These are phyloP conservation scores for Thelephora terrestris DNA, from an alignment of 1,284 basidiomycete genomes.

Conservation along the genomic window DNA sequence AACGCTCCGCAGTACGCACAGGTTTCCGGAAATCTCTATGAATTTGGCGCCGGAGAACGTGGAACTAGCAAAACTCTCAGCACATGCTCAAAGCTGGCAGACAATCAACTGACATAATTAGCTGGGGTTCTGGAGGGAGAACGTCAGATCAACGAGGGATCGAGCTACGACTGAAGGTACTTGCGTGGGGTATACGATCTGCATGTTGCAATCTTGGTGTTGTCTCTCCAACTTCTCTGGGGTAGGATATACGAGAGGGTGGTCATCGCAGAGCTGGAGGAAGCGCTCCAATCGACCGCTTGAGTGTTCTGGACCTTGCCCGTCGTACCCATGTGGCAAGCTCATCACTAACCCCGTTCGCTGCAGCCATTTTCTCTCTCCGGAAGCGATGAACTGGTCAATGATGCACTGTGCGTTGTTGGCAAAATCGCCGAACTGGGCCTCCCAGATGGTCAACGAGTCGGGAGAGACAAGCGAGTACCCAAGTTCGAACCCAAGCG, in stretches of 20 bases:
- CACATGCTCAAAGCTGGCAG: conserved; percentile 2
- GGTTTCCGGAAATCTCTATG: conserved; percentile 97
- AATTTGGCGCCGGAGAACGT: conserved; percentile 90
- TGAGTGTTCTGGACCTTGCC: conserved; percentile 98
- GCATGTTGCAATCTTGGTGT: conserved; percentile 99
- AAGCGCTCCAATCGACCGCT: conserved; percentile 95
- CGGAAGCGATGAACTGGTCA: conserved; percentile 97
- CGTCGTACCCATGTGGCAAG: conserved; percentile 96
- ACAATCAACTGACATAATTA: conserved; percentile 58
- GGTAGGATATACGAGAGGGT: conserved; percentile 88
- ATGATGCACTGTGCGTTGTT: conserved; percentile 98
- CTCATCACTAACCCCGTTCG: conserved; percentile 88
- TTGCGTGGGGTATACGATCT: conserved; percentile 92
- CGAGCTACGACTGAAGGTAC: conserved; percentile 19
- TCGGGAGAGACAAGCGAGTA: conserved; percentile 98
- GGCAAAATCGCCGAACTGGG: conserved; percentile 97
- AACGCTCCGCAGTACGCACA: conserved; percentile 27
- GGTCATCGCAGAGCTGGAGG: conserved; percentile 96
- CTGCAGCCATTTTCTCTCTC: conserved; percentile 98
- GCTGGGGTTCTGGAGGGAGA: conserved; percentile 61
- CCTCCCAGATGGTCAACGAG: conserved; percentile 95
- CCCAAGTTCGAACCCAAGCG: conserved; percentile 95
- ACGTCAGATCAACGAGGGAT: conserved; percentile 10
- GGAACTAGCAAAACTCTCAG: conserved; percentile 49
- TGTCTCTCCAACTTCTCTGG: conserved; percentile 88